Base-by-base conservation (phyloP, 1,139 yeast species). In the Blastobotrys petasosporus region DNA sequence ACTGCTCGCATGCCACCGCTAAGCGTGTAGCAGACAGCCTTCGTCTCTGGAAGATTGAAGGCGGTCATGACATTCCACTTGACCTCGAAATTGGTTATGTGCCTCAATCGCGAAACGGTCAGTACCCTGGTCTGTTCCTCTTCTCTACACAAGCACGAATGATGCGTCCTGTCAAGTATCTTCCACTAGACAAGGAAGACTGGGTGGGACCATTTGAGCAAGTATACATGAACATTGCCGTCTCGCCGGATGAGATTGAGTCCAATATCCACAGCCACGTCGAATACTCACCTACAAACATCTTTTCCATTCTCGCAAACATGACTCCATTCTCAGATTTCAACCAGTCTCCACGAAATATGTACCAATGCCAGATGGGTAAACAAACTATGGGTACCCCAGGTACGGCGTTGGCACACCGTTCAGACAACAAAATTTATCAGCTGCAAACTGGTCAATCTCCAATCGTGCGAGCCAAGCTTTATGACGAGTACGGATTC, bases 361-460 rank as follows among this genome's bases (percentile, higher is more conserved):
- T 94, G 98, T 92, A 92, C 67, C 99, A 92, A 72, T 92, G 99
- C 73, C 98, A 94, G 76, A 92, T 92, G 99, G 98, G 97, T 79
- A 92, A 92, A 71, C 99, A 92, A 74, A 92, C 99, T 20, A 92
- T 92, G 98, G 99, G 99, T 70, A 92, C 98, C 4, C 98, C 98
- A 7, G 97, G 97, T 70, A 95, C 92, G 49, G 97, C 95, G 0
- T 73, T 92, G 49, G 79, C 74, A 40, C 95, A 90, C 66, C 79
- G 99, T 68, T 85, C 96, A 1, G 99, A 92, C 66, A 94, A 94
- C 71, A 94, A 90, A 66, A 71, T 92, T 51, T 92, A 92, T 69
- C 81, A 94, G 61, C 73, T 92, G 57, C 98, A 92, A 69, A 77
- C 87, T 37, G 98, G 98, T 95, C 98, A 92, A 72, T 86, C 97